Conservation (phyloP, 2,329 filamentous ascomycete species). For the Coniella lustricola region DNA sequence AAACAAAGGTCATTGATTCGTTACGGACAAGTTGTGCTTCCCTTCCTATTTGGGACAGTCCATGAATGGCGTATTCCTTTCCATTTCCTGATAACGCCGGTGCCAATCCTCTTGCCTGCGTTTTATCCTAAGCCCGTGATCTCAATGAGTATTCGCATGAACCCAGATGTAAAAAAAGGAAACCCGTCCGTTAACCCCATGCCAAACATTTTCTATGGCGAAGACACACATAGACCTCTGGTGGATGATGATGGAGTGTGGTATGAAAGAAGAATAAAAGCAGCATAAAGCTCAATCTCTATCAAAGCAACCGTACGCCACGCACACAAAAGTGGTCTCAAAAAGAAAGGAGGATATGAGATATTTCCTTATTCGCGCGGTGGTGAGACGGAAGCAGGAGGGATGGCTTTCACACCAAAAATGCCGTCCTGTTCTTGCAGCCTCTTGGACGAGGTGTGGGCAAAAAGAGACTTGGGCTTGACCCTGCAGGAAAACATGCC, state of each 20-base stretch:
- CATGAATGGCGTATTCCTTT: slow-evolving; percentile 10
- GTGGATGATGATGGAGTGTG: background rate
- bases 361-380: background rate
- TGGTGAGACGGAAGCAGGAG: slow-evolving; percentile 7
- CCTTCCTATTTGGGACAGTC: background rate
- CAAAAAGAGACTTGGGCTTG: slow-evolving; percentile 63
- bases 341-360: background rate
- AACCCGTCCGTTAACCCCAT: background rate
- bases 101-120: slow-evolving; percentile 2
- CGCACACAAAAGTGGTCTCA: no score
- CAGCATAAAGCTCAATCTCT: background rate
- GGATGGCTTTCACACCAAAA: slow-evolving; percentile 23
- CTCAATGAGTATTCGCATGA: slow-evolving; percentile 1
- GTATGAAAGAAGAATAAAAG: slow-evolving; percentile 12
- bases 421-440: slow-evolving; percentile 40
- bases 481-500: slow-evolving; percentile 33
- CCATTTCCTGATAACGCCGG: slow-evolving; percentile 12
- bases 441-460: slow-evolving; percentile 58
- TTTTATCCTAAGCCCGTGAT: slow-evolving; percentile 6
- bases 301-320: background rate
- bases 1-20: slow-evolving; percentile 16
- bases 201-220: background rate
- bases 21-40: slow-evolving; percentile 10
- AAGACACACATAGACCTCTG: background rate
- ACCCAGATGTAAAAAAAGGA: slow-evolving; percentile 3